Base-by-base conservation (phyloP, 495 filamentous ascomycete species). In the Cercophora sp. region DNA sequence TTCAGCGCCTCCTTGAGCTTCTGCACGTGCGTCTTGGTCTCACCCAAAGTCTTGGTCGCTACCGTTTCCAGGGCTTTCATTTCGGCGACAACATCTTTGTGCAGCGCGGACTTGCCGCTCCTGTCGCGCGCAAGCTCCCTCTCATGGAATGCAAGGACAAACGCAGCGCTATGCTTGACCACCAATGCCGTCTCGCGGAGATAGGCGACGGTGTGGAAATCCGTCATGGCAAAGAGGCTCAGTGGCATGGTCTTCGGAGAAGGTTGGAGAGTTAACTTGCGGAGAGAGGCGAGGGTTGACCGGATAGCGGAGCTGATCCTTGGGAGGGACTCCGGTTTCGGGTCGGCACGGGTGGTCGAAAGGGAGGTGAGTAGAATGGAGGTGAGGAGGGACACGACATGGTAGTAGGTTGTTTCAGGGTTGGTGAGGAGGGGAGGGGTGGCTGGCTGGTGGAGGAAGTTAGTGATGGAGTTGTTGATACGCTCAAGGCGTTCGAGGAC, bases 171-270 rank as follows among this genome's bases (percentile, higher is more conserved):
- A 36, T 71, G 52, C 25, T 66, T 70, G 11, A 63, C 46, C 1
- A 60, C 71, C 3, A 70, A n/a, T 4, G 70, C 62, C 0, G 71
- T 58, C n/a, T 70, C 70, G 24, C 66, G 70, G 2, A 70, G 31
- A 54, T 64, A 58, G 22, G 71, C 50, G 57, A 76, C 32, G 11
- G 45, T 42, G 39, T 62, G 63, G 39, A 62, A 40, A 36, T 59
- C 44, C 13, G 51, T 43, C n/a, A 66, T 16, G 43, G 55, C 23
- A 41, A 49, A 16, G 29, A 49, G 51, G 8, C 27, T 48, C 1
- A 45, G 2, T 0, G 54, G 19, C 26, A 29, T 20, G 4, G 36
- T 27, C 0, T 50, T 16, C 0, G 51, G 29, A 13, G 46, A 27
- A 0, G 41, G 8, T 18, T 41, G 48, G 15, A 54, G 36, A 20